phyloP scores from a whole-genome alignment of 805 yeast species.

The Cephaloascus albidus region DNA sequence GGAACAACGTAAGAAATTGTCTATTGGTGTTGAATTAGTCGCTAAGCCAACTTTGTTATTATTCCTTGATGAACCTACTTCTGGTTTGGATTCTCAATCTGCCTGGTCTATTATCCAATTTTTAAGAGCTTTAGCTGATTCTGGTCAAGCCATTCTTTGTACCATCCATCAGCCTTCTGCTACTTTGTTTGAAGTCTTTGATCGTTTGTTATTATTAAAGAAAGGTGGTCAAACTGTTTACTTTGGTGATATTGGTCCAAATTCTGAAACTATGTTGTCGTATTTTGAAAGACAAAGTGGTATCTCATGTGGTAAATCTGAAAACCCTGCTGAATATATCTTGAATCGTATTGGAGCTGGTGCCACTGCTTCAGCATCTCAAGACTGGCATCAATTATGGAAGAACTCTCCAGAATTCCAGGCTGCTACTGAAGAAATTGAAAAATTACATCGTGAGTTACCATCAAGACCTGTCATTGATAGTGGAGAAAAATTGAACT shows the following conservation, averaged over 20 bases:
- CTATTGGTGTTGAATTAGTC: conserved; percentile 47
- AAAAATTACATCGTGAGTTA: conserved; percentile 9
- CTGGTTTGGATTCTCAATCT: conserved; percentile 51
- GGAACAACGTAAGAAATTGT: conserved; percentile 43
- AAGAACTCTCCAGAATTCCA: conserved; percentile 15
- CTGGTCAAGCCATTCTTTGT: conserved; percentile 51
- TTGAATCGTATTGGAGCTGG: conserved; percentile 38
- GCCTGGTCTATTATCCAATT: conserved; percentile 51
- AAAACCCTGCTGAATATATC: conserved; percentile 36
- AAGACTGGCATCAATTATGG: conserved; percentile 33
- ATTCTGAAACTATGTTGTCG: conserved; percentile 28
- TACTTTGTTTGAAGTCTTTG: conserved; percentile 30
- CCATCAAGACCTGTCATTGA: conserved; percentile 5
- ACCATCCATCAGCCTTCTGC: conserved; percentile 48
- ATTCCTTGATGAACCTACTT: conserved; percentile 54
- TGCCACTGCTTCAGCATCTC: conserved; percentile 33
- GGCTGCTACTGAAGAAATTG: conserved; percentile 16
- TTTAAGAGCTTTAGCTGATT: conserved; percentile 36
- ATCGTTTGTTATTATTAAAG: conserved; percentile 32
- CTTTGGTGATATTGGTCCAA: conserved; percentile 42
- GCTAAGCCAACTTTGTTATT: conserved; percentile 43
- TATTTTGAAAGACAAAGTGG: conserved; percentile 39
- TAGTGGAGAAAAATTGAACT: conserved; percentile 1
- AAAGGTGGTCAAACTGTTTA: conserved; percentile 42
- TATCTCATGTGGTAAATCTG: conserved; percentile 2